Base-by-base conservation (phyloP, 371 early-diverging fungal species). In the Phascolomyces articulosus region DNA sequence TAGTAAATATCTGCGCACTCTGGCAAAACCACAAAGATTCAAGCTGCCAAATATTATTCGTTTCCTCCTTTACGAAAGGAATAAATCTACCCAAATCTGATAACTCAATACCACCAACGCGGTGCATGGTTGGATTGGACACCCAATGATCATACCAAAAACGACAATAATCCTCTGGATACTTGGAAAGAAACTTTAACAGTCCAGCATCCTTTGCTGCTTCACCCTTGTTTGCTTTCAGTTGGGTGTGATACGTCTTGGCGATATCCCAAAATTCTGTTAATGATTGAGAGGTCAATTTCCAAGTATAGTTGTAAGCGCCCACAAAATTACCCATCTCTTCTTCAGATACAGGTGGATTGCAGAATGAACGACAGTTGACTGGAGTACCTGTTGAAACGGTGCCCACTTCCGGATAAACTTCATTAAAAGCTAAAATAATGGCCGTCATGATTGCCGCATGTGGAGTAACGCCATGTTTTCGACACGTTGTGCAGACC, bases 251-350 rank as follows among this genome's bases (percentile, higher is more conserved):
- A 40, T 82, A 82, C 2, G 24, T 18, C 21, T 55, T 56, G 2
- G 78, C 72, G 23, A 71, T 21, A 3, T 21, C n/a, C 82, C 82
- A 82, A 38, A 72, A 69, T 9, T 6, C 28, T 2, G 8, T 18
- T 20, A 16, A 18, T 16, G 53, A 63, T 24, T n/a, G 0, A 10
- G 51, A 9, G 4, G 15, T 21, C 23, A 40, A 26, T 34, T 56
- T 57, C 73, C 77, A 77, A 9, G 65, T 24, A 28, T 60, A 60
- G 2, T 34, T 56, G 40, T 71, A 72, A 2, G 58, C 34, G 21
- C 82, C 79, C 7, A 77, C 71, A 69, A 64, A 79, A 53, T 82
- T 82, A 18, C 82, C 82, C 26, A 79, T 64, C 20, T 73, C 72
- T 40, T 70, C 54, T 11, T 59, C 44, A 11, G 72, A 60, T 18